Conservation (phyloP, 805 yeast species). For the Ogataea henricii region DNA sequence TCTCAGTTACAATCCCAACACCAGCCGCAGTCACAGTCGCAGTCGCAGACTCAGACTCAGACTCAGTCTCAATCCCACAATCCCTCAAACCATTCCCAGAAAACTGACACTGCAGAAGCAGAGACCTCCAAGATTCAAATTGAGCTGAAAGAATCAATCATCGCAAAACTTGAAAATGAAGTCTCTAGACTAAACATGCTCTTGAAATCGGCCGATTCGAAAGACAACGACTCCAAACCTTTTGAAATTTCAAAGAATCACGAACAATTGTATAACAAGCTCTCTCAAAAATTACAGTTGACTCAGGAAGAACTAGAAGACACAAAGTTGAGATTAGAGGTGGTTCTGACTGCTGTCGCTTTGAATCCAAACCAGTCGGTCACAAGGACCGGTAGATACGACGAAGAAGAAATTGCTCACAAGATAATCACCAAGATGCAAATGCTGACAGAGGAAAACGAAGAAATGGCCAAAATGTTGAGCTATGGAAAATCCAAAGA, state of each 20-base stretch:
- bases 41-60: conserved; percentile 10
- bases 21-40: conserved; percentile 11
- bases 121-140: conserved; percentile 52
- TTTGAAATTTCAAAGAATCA: conserved; percentile 38
- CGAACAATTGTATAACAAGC: conserved; percentile 33
- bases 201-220: conserved; percentile 43
- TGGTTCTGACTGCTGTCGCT: conserved; percentile 56
- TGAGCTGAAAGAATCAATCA: conserved; percentile 54
- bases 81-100: conserved; percentile 9
- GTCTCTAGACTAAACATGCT: conserved; percentile 42
- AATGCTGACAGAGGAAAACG: conserved; percentile 66
- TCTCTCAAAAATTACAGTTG: conserved; percentile 30
- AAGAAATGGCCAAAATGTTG: conserved; percentile 65
- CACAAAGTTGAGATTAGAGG: conserved; percentile 63
- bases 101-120: conserved; percentile 17
- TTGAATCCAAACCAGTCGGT: conserved; percentile 48
- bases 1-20: background rate
- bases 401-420: conserved; percentile 74
- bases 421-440: conserved; percentile 64
- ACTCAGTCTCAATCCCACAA: conserved; percentile 3
- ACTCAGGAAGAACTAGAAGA: conserved; percentile 54
- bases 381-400: conserved; percentile 62
- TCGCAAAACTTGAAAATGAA: conserved; percentile 48
- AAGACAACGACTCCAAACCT: conserved; percentile 14
- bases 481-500: conserved; percentile 79